Evolutionary conservation across 164 flowering plant species (phyloP).

Genomic region (Pachysandra terminalis): DNA sequence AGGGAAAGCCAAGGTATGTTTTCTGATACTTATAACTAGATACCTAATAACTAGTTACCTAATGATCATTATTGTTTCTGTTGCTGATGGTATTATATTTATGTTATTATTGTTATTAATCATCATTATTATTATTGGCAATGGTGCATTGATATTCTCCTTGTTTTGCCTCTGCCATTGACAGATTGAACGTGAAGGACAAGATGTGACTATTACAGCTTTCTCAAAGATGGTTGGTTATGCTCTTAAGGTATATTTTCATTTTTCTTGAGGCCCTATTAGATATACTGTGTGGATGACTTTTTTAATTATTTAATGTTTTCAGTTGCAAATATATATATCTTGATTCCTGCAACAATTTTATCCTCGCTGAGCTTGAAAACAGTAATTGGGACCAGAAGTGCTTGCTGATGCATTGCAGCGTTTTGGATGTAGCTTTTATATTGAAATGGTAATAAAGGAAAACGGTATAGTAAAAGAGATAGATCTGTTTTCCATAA

Average conservation of each 20-base stretch:
- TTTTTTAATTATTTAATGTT: too few relatives aligned
- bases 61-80: too few relatives aligned
- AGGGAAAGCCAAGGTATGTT: constrained; percentile 84
- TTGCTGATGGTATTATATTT: too few relatives aligned
- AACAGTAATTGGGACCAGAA: too few relatives aligned
- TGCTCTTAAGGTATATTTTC: constrained; percentile 69
- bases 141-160: neutral
- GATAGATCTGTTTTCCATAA: too few relatives aligned
- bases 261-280: neutral
- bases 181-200: constrained; percentile 87
- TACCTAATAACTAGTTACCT: neutral
- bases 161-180: constrained; percentile 4
- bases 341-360: neutral
- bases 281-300: neutral
- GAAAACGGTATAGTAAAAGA: too few relatives aligned
- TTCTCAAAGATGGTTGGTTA: constrained; percentile 92
- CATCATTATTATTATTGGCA: too few relatives aligned
- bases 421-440: too few relatives aligned
- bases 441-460: too few relatives aligned
- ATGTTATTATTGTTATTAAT: too few relatives aligned
- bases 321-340: too few relatives aligned
- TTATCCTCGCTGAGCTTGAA: neutral
- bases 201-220: constrained; percentile 81
- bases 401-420: too few relatives aligned
- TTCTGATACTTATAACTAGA: neutral